These are phyloP conservation scores for Auriculariales sp. DNA, from an alignment of 768 basidiomycete species.

Conservation along the genomic window DNA sequence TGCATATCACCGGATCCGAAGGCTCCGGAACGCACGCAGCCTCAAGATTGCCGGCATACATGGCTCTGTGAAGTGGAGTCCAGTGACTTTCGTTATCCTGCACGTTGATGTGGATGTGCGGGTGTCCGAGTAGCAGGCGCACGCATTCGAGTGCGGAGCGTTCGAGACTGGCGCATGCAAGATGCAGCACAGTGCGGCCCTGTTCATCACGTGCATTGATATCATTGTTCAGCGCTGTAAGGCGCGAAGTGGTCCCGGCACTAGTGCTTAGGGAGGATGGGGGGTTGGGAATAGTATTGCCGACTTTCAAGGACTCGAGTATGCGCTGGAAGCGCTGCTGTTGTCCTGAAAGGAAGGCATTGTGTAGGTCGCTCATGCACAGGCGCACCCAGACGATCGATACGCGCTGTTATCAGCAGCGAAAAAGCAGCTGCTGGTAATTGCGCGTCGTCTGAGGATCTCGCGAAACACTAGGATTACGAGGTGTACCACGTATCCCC, in stretches of 20 bases:
- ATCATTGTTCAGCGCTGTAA: constrained; percentile 24
- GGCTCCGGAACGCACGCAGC: constrained; percentile 36
- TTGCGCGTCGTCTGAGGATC: too few species aligned
- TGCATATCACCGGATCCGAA: constrained; percentile 2
- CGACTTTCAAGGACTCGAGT: constrained; percentile 31
- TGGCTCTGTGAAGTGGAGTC: constrained; percentile 79
- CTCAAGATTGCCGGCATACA: constrained; percentile 66
- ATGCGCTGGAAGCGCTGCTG: constrained; percentile 65
- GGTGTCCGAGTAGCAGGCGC: constrained; percentile 58
- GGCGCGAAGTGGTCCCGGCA: constrained; percentile 18
- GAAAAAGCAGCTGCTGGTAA: too few species aligned
- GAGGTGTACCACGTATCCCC: too few species aligned
- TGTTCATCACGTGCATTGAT: constrained; percentile 60
- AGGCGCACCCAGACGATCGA: too few species aligned
- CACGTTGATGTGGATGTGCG: constrained; percentile 64
- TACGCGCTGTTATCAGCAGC: too few species aligned
- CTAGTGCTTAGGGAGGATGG: constrained; percentile 25
- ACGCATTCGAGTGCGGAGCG: constrained; percentile 60
- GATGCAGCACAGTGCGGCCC: constrained; percentile 69
- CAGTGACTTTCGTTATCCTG: constrained; percentile 76
- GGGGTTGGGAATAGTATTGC: constrained; percentile 13
- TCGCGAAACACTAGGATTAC: too few species aligned
- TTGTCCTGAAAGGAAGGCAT: constrained; percentile 51
- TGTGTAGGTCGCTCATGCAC: constrained; percentile 42
- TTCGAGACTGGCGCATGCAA: constrained; percentile 55